Evolutionary conservation across 1,284 basidiomycete genomes (phyloP), one percentile per base, ranked within the genome.

Genomic region (Sanghuangporus baumii): DNA sequence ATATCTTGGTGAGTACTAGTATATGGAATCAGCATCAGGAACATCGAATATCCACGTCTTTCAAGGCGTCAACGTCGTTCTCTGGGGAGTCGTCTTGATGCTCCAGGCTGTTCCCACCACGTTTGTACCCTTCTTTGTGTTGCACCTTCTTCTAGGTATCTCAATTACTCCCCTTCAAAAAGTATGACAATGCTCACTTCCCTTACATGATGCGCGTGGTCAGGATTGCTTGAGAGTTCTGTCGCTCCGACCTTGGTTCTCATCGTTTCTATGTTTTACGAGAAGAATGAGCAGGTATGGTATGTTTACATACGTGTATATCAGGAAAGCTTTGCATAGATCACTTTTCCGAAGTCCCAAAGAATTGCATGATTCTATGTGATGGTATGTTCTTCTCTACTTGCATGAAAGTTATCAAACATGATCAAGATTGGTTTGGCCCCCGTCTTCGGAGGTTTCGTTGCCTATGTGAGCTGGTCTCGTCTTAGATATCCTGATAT

Each of bases 331-430:
- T 34, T 11, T 55, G 6, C 54, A n/a, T 47, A 31, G 26, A 16
- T 20, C 26, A 31, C 26, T 31, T n/a, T 59, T 6, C 50, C 23
- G 47, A 60, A 86, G 79, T 82, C 81, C 0, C 78, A 74, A 12
- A 76, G 87, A 20, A 83, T 88, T 20, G 81, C 84, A 2, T 87
- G 82, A 79, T 88, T 88, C 72, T 88, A 87, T 72, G 77, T 86
- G 43, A 87, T 86, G 84, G 84, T 83, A 67, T 64, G 73, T 66
- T 6, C 48, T 26, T 18, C 54, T 50, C 11, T 47, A 20, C 31
- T 26, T 20, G 31, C 6, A 1, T 14, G 36, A 48, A 23, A 41
- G 12, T 43, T 16, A 6, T 4, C 54, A 47, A n/a, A 12, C 7
- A 9, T 26, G 3, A 34, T 57, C 57, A 62, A 84, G 83, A 86